A percentile compares a stretch with the other conserved stretches of the same genome.
Evolutionary conservation across 352 stramenopile species (phyloP).

Genomic region (Globisporangium cystogenes): DNA sequence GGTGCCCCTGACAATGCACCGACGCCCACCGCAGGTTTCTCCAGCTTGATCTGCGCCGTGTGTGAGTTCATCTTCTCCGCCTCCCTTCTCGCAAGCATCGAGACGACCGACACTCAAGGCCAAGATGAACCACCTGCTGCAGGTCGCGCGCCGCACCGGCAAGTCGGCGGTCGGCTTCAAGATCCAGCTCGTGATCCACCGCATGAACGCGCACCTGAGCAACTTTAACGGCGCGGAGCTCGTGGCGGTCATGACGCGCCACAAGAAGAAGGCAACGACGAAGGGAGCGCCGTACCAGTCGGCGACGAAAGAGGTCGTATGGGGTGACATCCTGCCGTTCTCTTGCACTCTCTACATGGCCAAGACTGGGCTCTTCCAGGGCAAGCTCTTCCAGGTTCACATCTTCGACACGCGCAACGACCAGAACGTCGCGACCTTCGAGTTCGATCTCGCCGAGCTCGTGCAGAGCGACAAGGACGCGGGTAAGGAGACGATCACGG

Average conservation of each 20-base stretch:
- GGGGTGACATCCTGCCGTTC: slow-evolving; percentile 71
- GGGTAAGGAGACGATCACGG: slow-evolving; percentile 54
- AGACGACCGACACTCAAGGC: too few species aligned
- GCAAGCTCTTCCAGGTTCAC: slow-evolving; percentile 63
- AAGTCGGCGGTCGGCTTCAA: slow-evolving; percentile 61
- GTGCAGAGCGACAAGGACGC: slow-evolving; percentile 56
- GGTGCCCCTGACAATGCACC: too few species aligned
- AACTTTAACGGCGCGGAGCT: slow-evolving; percentile 44
- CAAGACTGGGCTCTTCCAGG: slow-evolving; percentile 65
- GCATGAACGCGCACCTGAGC: slow-evolving; percentile 46
- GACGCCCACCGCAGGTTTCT: too few species aligned
- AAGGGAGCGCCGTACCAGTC: slow-evolving; percentile 46
- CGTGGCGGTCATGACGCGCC: slow-evolving; percentile 53
- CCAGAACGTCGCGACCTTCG: slow-evolving; percentile 47
- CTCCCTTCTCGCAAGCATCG: too few species aligned
- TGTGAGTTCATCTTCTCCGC: too few species aligned
- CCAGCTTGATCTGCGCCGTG: too few species aligned
- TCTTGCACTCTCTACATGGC: slow-evolving; percentile 71
- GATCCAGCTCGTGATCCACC: slow-evolving; percentile 64
- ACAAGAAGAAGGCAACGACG: slow-evolving; percentile 65
- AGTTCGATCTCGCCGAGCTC: slow-evolving; percentile 64
- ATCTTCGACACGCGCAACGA: slow-evolving; percentile 56
- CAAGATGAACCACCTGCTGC: slow-evolving; percentile 59
- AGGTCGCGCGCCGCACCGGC: slow-evolving; percentile 53
- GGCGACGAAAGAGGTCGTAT: slow-evolving; percentile 53